Conservation (phyloP, 352 stramenopile genomes). For the Globisporangium lucens region DNA sequence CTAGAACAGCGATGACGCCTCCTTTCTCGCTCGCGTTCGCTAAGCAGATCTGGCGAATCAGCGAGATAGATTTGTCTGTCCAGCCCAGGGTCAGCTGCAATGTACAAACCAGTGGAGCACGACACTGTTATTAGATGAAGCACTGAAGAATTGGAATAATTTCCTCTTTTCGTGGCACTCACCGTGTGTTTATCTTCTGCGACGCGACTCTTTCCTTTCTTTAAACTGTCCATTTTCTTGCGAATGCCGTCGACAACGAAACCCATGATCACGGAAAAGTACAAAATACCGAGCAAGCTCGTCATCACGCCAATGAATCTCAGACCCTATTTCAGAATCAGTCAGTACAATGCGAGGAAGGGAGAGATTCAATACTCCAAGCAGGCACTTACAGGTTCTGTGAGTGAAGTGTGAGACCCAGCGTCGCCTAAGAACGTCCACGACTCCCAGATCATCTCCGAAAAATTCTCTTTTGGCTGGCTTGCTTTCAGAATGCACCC, state of each 20-base stretch:
- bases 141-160: neutral
- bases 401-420: conserved; percentile 38
- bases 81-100: conserved; percentile 78
- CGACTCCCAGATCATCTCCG: conserved; percentile 52
- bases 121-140: too few species aligned
- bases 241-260: conserved; percentile 88
- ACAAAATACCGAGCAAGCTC: conserved; percentile 69
- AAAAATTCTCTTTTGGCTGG: conserved; percentile 26
- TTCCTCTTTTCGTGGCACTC: conserved; percentile 3
- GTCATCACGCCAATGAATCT: conserved; percentile 58
- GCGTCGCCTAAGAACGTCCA: conserved; percentile 67
- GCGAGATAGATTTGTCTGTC: conserved; percentile 83
- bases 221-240: conserved; percentile 85
- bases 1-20: conserved; percentile 74
- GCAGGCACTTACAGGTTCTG: conserved; percentile 23
- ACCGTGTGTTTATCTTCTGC: conserved; percentile 81
- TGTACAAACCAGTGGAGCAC: neutral
- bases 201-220: conserved; percentile 84
- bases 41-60: conserved; percentile 84
- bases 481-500: conserved; percentile 41
- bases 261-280: conserved; percentile 89
- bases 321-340: conserved; percentile 28
- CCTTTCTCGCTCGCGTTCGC: conserved; percentile 87
- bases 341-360: neutral
- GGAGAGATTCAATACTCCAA: neutral